Conservation (phyloP, 225 moss, liverwort and hornwort genomes). For the Physcomitrellopsis africana region DNA sequence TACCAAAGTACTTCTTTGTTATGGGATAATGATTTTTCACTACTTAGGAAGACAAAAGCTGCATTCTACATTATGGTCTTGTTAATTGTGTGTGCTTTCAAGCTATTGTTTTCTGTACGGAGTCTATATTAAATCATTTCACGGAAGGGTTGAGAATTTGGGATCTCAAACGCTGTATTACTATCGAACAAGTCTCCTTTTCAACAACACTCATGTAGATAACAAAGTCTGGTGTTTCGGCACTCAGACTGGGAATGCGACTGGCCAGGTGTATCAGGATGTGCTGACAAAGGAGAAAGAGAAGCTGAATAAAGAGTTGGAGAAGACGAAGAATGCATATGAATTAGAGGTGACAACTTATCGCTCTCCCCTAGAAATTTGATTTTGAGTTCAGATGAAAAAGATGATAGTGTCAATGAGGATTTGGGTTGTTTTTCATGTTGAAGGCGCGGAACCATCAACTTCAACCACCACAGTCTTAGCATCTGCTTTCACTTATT, state of each 20-base stretch:
- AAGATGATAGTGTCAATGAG: constrained; percentile 6
- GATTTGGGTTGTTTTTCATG: constrained; percentile 15
- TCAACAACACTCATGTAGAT: constrained; percentile 16
- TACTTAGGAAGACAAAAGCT: constrained; percentile 8
- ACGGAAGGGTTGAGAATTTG: background rate
- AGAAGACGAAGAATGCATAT: constrained; percentile 47
- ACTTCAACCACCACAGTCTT: constrained; percentile 8
- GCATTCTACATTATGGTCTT: background rate
- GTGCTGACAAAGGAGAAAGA: constrained; percentile 59
- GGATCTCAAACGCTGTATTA: background rate
- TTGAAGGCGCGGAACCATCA: constrained; percentile 6
- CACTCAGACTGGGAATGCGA: constrained; percentile 41
- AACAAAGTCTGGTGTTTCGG: constrained; percentile 19
- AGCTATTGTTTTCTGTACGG: constrained; percentile 13
- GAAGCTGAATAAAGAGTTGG: constrained; percentile 46
- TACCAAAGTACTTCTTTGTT: background rate
- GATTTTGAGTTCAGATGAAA: background rate
- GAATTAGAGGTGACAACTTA: constrained; percentile 44
- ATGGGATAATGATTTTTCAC: background rate
- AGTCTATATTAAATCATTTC: constrained; percentile 6
- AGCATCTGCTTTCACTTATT: background rate
- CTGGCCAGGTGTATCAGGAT: constrained; percentile 37
- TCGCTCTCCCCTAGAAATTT: constrained; percentile 17
- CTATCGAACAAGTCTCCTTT: constrained; percentile 1
- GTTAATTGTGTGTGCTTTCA: constrained; percentile 2